A percentile compares a stretch with the other conserved stretches of the same genome.
Conservation (phyloP, 495 filamentous ascomycete species). For the Neurospora sp. region DNA sequence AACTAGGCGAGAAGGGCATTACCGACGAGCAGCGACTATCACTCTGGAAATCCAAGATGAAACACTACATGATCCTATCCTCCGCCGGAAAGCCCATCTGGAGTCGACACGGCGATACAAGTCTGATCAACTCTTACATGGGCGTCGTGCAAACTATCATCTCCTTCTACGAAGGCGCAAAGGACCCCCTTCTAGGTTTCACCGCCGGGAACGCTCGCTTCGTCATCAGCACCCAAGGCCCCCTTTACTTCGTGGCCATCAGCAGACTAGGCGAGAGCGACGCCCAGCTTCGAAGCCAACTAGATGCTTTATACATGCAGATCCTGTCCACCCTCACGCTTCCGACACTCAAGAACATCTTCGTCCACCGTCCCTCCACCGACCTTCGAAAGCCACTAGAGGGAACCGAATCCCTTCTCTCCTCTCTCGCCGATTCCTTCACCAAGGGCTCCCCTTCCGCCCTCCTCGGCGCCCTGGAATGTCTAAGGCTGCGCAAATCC, state of each 20-base stretch:
- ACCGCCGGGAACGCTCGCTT: constrained; percentile 76
- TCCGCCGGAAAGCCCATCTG: constrained; percentile 98
- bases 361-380: constrained; percentile 80
- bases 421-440: constrained; percentile 87
- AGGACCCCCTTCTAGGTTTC: constrained; percentile 70
- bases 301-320: constrained; percentile 95
- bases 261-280: constrained; percentile 88
- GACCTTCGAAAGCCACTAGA: constrained; percentile 88
- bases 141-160: constrained; percentile 97
- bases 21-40: constrained; percentile 51
- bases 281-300: constrained; percentile 70
- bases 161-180: constrained; percentile 79
- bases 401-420: constrained; percentile 84
- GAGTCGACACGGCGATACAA: constrained; percentile 84
- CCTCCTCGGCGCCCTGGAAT: constrained; percentile 83
- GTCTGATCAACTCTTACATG: constrained; percentile 81
- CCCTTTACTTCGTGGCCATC: constrained; percentile 87
- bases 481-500: constrained; percentile 74
- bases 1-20: constrained; percentile 50
- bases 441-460: constrained; percentile 84
- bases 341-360: constrained; percentile 78
- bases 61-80: constrained; percentile 94
- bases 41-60: constrained; percentile 78
- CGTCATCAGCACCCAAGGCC: constrained; percentile 70
- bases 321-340: constrained; percentile 91